Evolutionary conservation across 805 yeast genomes (phyloP), one percentile per base, ranked within the genome.

Genomic region (Saccharomyces paradoxus): DNA sequence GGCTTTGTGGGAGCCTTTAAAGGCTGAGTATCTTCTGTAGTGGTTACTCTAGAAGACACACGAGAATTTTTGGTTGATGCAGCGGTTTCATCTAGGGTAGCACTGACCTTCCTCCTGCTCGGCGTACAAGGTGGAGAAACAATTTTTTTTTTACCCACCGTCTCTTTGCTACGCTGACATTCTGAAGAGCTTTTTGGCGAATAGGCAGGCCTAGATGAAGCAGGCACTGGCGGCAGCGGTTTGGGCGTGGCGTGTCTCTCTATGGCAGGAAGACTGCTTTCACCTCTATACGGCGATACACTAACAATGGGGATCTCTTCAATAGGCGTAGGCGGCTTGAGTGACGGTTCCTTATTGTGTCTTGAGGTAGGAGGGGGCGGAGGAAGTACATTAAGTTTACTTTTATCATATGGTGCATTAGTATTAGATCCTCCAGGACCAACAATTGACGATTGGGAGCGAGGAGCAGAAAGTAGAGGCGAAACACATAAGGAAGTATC

Each of bases 321-420:
- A 8, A 41, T 46, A 28, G 41, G 32, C 7, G 28, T 12, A 5
- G 5, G 24, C 27, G 52, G 27, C n/a, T 49, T 17, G 29, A 29
- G 26, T 24, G 57, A 41, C 50, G 49, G 56, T 27, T 60, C 55
- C 7, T 66, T 64, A 53, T 53, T 58, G 37, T 60, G 66, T 46
- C 52, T 52, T 24, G 50, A 58, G 17, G 60, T 61, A 48, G 44
- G 64, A 12, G 64, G 63, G 17, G 44, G 64, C 10, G 64, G 63
- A 26, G 64, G 61, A 13, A 60, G 61, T 17, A 61, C 44, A 27
- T 58, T 55, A 12, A 58, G 58, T 48, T 56, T 52, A 37, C 44
- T 37, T 17, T 37, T n/a, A 8, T 37, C 44, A 24, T 8, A 12
- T 9, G 22, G 13, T n/a, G 12, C 24, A 10, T 37, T 22, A 6